Evolutionary conservation across 257 asterid species (phyloP).

Genomic region (Solanum phureja): DNA sequence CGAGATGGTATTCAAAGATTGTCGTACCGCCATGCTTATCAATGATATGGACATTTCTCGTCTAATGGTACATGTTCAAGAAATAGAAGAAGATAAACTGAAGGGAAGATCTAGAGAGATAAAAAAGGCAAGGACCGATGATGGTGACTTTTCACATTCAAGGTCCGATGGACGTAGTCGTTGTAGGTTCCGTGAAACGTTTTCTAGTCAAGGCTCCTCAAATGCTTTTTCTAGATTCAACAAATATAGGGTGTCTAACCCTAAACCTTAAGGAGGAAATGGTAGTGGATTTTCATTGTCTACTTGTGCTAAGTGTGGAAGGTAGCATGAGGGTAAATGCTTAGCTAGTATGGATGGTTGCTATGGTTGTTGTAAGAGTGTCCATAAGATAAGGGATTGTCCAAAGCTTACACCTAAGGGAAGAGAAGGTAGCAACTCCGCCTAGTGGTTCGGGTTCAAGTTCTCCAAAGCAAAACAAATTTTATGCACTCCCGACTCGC

Average conservation of each 20-base stretch:
- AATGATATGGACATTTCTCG: background rate
- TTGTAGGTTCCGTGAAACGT: accelerated
- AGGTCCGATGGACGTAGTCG: background rate
- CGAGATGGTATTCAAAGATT: background rate
- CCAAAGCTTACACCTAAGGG: no score
- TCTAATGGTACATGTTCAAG: background rate
- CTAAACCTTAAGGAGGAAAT: background rate
- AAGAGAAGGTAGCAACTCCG: no score
- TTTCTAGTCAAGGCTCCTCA: background rate
- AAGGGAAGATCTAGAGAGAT: background rate
- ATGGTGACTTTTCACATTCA: background rate
- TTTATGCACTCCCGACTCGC: no score
- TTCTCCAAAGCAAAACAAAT: no score
- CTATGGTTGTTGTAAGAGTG: no score
- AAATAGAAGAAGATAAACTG: no score
- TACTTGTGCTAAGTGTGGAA: no score
- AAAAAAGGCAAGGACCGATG: background rate
- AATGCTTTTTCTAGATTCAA: background rate
- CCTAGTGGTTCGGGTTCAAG: background rate
- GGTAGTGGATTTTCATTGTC: background rate
- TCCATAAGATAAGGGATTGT: no score
- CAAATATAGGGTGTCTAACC: background rate
- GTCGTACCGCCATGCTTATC: background rate
- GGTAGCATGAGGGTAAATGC: no score
- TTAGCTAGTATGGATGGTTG: no score